Evolutionary conservation across 805 yeast species (phyloP), one percentile per base, ranked within the genome.

Genomic region (Ascoidea tarda): DNA sequence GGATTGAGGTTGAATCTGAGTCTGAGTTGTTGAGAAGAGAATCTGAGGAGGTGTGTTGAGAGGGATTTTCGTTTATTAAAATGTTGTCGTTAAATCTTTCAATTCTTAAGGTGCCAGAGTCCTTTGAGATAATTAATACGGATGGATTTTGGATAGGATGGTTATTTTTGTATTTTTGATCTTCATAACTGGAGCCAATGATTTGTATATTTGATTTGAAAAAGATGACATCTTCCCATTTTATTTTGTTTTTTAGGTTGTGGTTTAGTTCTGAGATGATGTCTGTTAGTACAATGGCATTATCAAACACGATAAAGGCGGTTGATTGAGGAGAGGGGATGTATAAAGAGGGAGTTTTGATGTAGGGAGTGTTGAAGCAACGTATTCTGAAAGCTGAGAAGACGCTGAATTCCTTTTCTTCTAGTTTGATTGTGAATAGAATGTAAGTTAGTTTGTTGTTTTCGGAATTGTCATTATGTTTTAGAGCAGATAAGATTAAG

Each of bases 171-270:
- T 57, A 57, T 12, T 54, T 51, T 12, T 66, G 54, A 33, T 71
- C 63, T 60, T 81, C 85, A 55, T 69, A 69, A 1, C 87, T 87
- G 53, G 70, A 65, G 0, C 90, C 89, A 44, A 83, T 66, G 16
- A 87, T 68, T 0, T 70, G 63, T 5, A 81, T 72, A 16, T 73
- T 71, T 1, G 71, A 55, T 55, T 78, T 79, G 57, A 90, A 75
- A 5, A 73, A 67, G 10, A 90, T 71, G 10, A 78, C 69, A 63
- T 91, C 97, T 64, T 89, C 96, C 96, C 96, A 90, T 59, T 82
- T 75, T 54, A 69, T 69, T 53, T 65, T 66, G 49, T 68, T 57
- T 46, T 62, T 63, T 56, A 63, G 62, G 42, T 62, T 58, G 47
- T 68, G 63, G 51, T 66, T 67, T 21, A 66, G 59, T 45, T 59